Base-by-base conservation (phyloP, 495 filamentous ascomycete genomes). In the Penicillium tannophilum region DNA sequence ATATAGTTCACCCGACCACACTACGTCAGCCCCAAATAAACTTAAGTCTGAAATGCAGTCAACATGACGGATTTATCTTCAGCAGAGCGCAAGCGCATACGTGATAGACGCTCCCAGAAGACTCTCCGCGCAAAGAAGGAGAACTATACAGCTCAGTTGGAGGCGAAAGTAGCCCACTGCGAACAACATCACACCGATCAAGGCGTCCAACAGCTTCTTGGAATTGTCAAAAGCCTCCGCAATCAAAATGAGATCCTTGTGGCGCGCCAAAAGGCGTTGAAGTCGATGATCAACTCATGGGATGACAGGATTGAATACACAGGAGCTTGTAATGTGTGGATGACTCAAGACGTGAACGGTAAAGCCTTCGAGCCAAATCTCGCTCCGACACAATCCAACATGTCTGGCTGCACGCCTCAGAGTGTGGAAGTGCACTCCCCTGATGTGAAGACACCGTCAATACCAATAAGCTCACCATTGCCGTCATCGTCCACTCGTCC, bases 91-190 rank as follows among this genome's bases (percentile, higher is more conserved):
- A 72, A 72, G 16, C 63, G 70, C 17, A 54, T 67, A 6, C 63
- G 70, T 31, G 70, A 72, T 47, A 65, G 70, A 16, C 62, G 65
- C 1, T 64, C 70, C 4, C 70, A 72, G 35, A 63, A 70, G 41
- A 68, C 51, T n/a, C 58, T 70, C 4, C 67, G 70, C 41, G 58
- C 63, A 16, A 72, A 69, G 24, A 68, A 68, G 41, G 39, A 61
- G 20, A 54, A 59, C n/a, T 59, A 66, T 24, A 58, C 54, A 30
- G 12, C 57, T 6, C 43, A 65, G 14, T 59, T 72, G 16, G 65
- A 72, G 54, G 52, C 58, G 3, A 54, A 55, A 10, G 59, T 71
- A 33, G 63, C 62, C 0, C 61, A 67, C 45, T 72, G 70, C 42
- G 58, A 65, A 28, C 51, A 62, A 30, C 30, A 70, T 24, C 70